Evolutionary conservation across 306 rosid species (phyloP), one percentile per base, ranked within the genome.

Genomic region (Prunus armeniaca): DNA sequence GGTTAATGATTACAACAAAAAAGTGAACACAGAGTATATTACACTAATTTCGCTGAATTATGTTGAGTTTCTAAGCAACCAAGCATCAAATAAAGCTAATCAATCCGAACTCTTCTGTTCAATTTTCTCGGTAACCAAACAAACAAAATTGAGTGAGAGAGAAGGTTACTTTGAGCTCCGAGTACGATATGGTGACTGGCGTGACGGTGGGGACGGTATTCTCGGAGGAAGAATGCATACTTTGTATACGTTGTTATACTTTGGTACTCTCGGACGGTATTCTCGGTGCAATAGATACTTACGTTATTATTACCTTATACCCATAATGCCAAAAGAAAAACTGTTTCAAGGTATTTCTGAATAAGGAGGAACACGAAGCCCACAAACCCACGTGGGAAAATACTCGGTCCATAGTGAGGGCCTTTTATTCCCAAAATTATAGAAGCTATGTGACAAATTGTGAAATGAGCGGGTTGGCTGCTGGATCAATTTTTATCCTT

Each of bases 161-260:
- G 68, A 61, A 14, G 51, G 71, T 74, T 77, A 90, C 98, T 73
- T 82, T 70, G 78, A 95, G 92, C 51, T 86, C 91, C 14, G 89
- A 80, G 87, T 82, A 90, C 14, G 97, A 82, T 70, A 95, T 82
- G 83, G 93, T 76, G 81, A 88, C 85, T 0, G 93, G 81, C 65
- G 86, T 65, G 82, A 84, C 41, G 6, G 87, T 84, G 69, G 95
- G 94, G 58, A 80, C 67, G 66, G 80, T 22, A 77, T 85, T 62
- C n/a, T 60, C 74, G n/a, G 85, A 65, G 45, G 86, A 74, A 65
- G 18, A 30, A 62, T 88, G 70, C 97, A 84, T 87, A 47, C 56
- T 60, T 28, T 28, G 32, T 4, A 30, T 30, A 30, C 32, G 3
- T 30, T 30, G 32, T 30, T 30, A 30, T 30, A 30, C 32, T 30